These are phyloP conservation scores for Calonectria honghensis DNA, from an alignment of 2,329 filamentous ascomycete genomes.

Conservation along the genomic window DNA sequence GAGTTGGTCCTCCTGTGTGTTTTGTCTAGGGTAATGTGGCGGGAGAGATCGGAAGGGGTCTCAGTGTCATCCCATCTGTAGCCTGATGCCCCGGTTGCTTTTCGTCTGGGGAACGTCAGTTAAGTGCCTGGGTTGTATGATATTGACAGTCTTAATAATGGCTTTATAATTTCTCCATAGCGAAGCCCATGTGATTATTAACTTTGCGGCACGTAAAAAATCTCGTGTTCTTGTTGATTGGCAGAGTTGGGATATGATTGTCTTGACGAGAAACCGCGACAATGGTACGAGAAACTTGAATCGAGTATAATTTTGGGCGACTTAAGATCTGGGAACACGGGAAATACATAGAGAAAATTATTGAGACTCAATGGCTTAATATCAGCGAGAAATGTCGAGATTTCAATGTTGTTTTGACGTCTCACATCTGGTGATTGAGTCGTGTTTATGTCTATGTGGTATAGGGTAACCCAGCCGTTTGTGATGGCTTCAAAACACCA, in stretches of 20 bases:
- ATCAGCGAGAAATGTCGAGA: not conserved
- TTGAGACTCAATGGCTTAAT: slow-evolving; percentile 16
- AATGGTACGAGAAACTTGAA: too few relatives aligned
- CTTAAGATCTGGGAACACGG: rapidly evolving
- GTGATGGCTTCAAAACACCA: not conserved
- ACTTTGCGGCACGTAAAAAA: slow-evolving; percentile 9
- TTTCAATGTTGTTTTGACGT: not conserved
- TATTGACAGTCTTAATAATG: not conserved
- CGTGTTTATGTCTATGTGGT: slow-evolving; percentile 10
- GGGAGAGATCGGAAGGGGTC: slow-evolving; percentile 34
- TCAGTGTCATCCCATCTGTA: slow-evolving; percentile 41
- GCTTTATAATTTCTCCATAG: not conserved
- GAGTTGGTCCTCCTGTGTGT: slow-evolving; percentile 11
- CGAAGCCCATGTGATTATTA: not conserved
- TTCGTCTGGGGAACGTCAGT: slow-evolving; percentile 34
- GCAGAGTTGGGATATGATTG: not conserved
- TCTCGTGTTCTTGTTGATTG: too few relatives aligned
- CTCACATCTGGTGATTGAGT: not conserved
- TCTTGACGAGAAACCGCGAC: too few relatives aligned
- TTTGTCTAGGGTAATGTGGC: slow-evolving; percentile 26
- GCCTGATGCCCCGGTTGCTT: slow-evolving; percentile 38
- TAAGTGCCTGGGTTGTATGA: slow-evolving; percentile 4
- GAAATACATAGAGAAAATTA: too few relatives aligned
- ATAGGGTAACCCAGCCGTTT: slow-evolving; percentile 43
- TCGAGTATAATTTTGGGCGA: not conserved